Evolutionary conservation across 805 yeast species (phyloP), one percentile per base, ranked within the genome.

Genomic region (Metschnikowia santaceciliae): DNA sequence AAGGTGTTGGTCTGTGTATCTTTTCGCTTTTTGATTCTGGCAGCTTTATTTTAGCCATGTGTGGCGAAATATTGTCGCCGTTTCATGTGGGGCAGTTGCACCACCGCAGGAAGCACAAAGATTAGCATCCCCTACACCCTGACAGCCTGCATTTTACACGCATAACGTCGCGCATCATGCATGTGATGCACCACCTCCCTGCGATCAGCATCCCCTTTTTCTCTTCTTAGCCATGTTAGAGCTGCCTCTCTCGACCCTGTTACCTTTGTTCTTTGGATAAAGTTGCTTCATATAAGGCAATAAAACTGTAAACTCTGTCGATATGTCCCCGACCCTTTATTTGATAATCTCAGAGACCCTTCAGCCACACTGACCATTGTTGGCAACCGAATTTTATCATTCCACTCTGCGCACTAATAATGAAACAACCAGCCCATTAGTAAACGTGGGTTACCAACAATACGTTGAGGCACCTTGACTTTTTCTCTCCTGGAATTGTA

Each of bases 131-230:
- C 38, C 38, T 17, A 23, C 37, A 42, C 17, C 11, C 30, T 22
- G 46, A 34, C 22, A 11, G 10, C 37, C 38, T 19, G 46, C 46
- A 22, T 42, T 10, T 17, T 3, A 17, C 37, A 22, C 38, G 38
- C 46, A 34, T 42, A 42, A 42, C 46, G 46, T 23, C 46, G 46
- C 38, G 46, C 46, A 42, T 42, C 13, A 42, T 34, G 46, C 46
- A 42, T 42, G 38, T 42, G 32, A 33, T 42, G 38, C 46, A 42
- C 46, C 46, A 42, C 46, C 38, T 42, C 46, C 43, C 46, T 42
- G 46, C 46, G 38, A 42, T 42, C 15, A 42, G 33, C 46, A 42
- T 32, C 46, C 46, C 46, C 38, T 42, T 42, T 42, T 32, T 42
- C 33, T 33, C 33, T 42, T 33, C 20, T 22, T 6, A 19, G 30